Evolutionary conservation across 2,329 filamentous ascomycete genomes (phyloP).

Genomic region (Aphanoascus verrucosus): DNA sequence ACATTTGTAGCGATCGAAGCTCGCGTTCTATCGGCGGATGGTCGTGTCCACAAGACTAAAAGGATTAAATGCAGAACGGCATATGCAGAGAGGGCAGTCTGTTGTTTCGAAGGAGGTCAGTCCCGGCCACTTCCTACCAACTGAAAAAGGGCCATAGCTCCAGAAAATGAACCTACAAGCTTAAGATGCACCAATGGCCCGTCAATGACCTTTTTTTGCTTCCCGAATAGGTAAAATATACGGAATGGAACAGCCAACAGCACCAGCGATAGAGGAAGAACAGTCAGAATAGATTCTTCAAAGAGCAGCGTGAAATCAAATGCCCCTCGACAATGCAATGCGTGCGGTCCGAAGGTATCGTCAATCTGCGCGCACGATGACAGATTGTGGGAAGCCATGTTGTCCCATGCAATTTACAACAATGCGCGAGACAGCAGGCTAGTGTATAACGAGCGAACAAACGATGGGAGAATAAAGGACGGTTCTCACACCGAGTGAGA

Average conservation of each 20-base stretch:
- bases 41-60: conserved; percentile 29
- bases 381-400: conserved; percentile 21
- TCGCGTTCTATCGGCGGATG: conserved; percentile 24
- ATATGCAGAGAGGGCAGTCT: conserved; percentile 27
- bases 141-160: not conserved
- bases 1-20: conserved; percentile 29
- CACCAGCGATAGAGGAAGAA: conserved; percentile 30
- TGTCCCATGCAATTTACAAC: conserved; percentile 16
- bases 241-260: conserved; percentile 28
- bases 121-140: not conserved
- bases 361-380: conserved; percentile 26
- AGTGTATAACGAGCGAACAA: conserved; percentile 17
- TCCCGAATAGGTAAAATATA: conserved; percentile 28
- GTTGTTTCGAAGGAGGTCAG: conserved; percentile 5
- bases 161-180: conserved; percentile 24
- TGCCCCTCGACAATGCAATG: conserved; percentile 28
- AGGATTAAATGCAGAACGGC: conserved; percentile 30
- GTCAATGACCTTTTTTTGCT: conserved; percentile 27
- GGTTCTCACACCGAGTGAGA: conserved; percentile 2
- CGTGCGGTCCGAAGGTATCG: conserved; percentile 28
- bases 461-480: conserved; percentile 3
- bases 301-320: conserved; percentile 41
- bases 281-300: conserved; percentile 34
- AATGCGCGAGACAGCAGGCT: conserved; percentile 11
- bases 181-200: conserved; percentile 26